Conservation (phyloP, 2,329 filamentous ascomycete genomes). For the Helotiales sp. region DNA sequence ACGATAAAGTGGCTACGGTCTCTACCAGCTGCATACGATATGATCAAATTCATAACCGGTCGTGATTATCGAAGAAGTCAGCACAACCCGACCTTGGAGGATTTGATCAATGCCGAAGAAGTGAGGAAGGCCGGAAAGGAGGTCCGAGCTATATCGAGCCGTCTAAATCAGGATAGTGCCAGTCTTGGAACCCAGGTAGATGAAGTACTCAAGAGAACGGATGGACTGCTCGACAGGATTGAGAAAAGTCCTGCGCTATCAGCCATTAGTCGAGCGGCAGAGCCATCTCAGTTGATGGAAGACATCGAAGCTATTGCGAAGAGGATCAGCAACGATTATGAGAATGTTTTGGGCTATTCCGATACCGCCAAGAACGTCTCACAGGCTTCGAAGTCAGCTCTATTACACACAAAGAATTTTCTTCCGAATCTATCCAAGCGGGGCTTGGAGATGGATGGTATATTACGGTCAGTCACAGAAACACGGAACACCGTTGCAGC, state of each 20-base stretch:
- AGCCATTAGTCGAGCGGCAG: slow-evolving; percentile 56
- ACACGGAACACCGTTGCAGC: slow-evolving; percentile 67
- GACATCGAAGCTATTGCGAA: slow-evolving; percentile 85
- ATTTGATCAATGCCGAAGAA: slow-evolving; percentile 74
- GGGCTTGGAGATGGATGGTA: slow-evolving; percentile 60
- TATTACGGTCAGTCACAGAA: slow-evolving; percentile 59
- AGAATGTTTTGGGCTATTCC: slow-evolving; percentile 69
- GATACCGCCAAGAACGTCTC: slow-evolving; percentile 65
- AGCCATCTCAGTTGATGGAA: slow-evolving; percentile 68
- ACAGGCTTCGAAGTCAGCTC: slow-evolving; percentile 63
- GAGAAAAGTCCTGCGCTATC: slow-evolving; percentile 57
- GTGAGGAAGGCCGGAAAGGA: slow-evolving; percentile 71
- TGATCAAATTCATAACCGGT: slow-evolving; percentile 66
- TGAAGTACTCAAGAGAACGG: slow-evolving; percentile 61
- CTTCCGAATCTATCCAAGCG: slow-evolving; percentile 58
- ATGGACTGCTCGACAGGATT: slow-evolving; percentile 62
- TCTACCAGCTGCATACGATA: slow-evolving; percentile 64
- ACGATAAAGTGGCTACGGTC: slow-evolving; percentile 65
- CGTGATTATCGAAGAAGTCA: slow-evolving; percentile 44
- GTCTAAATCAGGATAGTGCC: slow-evolving; percentile 59
- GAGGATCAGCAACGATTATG: slow-evolving; percentile 85
- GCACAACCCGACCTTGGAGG: slow-evolving; percentile 61
- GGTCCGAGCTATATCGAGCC: slow-evolving; percentile 56
- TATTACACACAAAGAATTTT: slow-evolving; percentile 61
- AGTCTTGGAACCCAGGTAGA: slow-evolving; percentile 61